Conservation (phyloP, 768 basidiomycete genomes). For the Tephrocybe sp. region DNA sequence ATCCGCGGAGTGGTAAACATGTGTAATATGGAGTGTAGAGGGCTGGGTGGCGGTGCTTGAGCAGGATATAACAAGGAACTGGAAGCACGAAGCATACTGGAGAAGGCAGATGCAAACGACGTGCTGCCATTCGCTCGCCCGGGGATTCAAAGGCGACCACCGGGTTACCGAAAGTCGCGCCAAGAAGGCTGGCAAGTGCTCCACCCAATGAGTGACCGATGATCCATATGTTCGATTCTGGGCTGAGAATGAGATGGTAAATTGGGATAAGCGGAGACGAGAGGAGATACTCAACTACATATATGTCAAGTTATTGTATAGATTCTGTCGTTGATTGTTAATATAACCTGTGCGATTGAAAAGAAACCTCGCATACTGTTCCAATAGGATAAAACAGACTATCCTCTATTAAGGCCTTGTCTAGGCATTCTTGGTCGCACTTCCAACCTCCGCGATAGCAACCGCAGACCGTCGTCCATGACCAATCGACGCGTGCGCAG, state of each 20-base stretch:
- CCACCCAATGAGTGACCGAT: constrained; percentile 71
- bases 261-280: background rate
- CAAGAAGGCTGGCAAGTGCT: constrained; percentile 79
- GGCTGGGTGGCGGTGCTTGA: constrained; percentile 40
- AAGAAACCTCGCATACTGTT: constrained; percentile 51
- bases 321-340: constrained; percentile 50
- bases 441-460: constrained; percentile 80
- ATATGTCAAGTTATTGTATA: constrained; percentile 92
- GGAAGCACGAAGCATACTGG: constrained; percentile 49
- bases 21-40: constrained; percentile 76
- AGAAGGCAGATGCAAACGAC: constrained; percentile 79
- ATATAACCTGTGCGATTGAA: background rate
- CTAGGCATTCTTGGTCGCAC: constrained; percentile 79
- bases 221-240: constrained; percentile 87
- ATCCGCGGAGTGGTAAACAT: constrained; percentile 93
- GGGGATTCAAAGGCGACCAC: constrained; percentile 88
- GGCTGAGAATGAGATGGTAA: constrained; percentile 34
- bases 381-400: constrained; percentile 89
- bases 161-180: constrained; percentile 85
- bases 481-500: constrained; percentile 89
- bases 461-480: constrained; percentile 92
- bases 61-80: background rate
- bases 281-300: constrained; percentile 55
- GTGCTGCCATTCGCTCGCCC: constrained; percentile 78
- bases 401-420: constrained; percentile 70